Conservation (phyloP, 257 asterid species). For the Fraxinus quadrangulata region DNA sequence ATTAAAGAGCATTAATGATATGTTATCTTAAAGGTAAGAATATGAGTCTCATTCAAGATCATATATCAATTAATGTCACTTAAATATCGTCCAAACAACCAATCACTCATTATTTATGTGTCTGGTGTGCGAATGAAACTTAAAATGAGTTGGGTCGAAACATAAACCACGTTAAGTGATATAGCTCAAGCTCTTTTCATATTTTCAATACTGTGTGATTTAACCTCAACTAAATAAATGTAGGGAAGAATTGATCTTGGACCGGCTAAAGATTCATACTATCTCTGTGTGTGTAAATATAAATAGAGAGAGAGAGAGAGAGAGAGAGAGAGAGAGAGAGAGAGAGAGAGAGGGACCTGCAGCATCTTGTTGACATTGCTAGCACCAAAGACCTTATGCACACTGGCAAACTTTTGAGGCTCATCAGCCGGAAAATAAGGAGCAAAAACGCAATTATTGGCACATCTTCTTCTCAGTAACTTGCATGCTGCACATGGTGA, state of each 20-base stretch:
- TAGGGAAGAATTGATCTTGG: too few species aligned
- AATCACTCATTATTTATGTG: too few species aligned
- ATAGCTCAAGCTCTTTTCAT: neutral
- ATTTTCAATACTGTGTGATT: too few species aligned
- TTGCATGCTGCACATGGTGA: conserved; percentile 95
- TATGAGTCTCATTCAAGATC: too few species aligned
- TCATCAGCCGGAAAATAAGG: conserved; percentile 94
- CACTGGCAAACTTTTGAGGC: conserved; percentile 89
- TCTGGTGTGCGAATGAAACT: neutral
- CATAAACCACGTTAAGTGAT: neutral
- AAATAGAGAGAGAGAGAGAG: neutral
- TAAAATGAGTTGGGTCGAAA: neutral
- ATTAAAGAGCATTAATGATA: too few species aligned
- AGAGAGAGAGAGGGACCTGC: conserved; percentile 45
- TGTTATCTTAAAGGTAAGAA: too few species aligned
- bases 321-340: neutral
- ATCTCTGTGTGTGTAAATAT: neutral
- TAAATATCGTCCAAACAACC: too few species aligned
- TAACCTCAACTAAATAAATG: too few species aligned
- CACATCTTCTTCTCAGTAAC: conserved; percentile 78
- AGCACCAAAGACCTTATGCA: conserved; percentile 90
- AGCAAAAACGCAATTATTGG: conserved; percentile 77
- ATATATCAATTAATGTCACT: too few species aligned
- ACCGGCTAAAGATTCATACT: too few species aligned
- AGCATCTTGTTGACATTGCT: conserved; percentile 95